Evolutionary conservation across 2,329 filamentous ascomycete species (phyloP), one percentile per base, ranked within the genome.

Genomic region (Dothidotthia symphoricarpi): DNA sequence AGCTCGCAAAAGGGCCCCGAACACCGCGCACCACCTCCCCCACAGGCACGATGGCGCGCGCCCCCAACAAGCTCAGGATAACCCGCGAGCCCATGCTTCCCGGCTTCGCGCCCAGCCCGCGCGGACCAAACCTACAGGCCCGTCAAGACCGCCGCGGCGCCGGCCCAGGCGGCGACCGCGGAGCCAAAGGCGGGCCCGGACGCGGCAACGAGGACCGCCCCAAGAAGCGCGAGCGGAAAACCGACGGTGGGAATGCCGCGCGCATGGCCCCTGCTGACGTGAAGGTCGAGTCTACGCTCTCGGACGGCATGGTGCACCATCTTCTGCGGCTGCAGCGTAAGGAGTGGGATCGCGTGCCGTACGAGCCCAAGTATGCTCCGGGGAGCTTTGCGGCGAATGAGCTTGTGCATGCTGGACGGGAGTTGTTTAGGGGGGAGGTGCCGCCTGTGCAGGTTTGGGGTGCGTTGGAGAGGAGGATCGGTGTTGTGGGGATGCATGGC

Each of bases 261-360:
- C 16, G 31, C 12, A 47, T 42, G 3, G 28, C 35, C 1, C 16
- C 45, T 4, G 27, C 31, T 1, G 40, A 54, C 6, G 29, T 54
- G 1, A 41, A 44, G 16, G 34, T 45, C 8, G 43, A 51, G 8
- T 34, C 51, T 3, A 50, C 51, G 0, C 30, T 63, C 10, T 50
- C 52, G 4, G 54, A 64, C 25, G 55, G 53, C 13, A 61, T 64
- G 60, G 47, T 61, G 11, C 57, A 61, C 34, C 55, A 64, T 10
- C 34, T 67, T 32, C 36, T 62, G 26, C 54, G 63, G 6, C 36
- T 66, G 37, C 63, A 67, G 49, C 47, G 57, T 16, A 55, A 57
- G 24, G 58, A 63, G 43, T 67, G 63, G 63, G 63, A 65, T 40
- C 53, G 55, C 24, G 53, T 54, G 39, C 46, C 57, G 4, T 67